Evolutionary conservation across 2,329 filamentous ascomycete species (phyloP).

Genomic region (Parascedosporium putredinis): DNA sequence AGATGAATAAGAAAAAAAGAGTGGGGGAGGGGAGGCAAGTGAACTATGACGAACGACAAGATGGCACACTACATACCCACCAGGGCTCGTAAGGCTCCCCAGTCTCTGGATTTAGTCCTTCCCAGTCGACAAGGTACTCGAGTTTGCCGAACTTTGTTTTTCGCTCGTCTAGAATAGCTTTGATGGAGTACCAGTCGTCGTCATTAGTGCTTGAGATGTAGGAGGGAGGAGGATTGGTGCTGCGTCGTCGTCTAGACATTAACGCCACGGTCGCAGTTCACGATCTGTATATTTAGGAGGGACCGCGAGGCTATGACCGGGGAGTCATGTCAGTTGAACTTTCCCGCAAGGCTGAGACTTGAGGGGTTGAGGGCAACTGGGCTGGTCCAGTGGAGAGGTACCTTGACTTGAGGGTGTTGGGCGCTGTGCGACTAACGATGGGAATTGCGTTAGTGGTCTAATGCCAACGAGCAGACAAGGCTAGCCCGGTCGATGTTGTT

Average conservation of each 20-base stretch:
- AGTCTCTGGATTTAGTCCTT: slow-evolving; percentile 11
- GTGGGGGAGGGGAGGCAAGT: neutral
- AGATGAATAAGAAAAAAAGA: neutral
- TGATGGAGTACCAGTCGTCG: slow-evolving; percentile 23
- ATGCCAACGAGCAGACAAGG: neutral
- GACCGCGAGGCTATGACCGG: slow-evolving; percentile 3
- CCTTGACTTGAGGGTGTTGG: no score
- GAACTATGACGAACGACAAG: no score
- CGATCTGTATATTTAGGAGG: neutral
- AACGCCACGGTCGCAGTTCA: slow-evolving; percentile 11
- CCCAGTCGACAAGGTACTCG: slow-evolving; percentile 30
- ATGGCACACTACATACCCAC: slow-evolving; percentile 14
- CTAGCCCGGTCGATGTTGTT: slow-evolving; percentile 1
- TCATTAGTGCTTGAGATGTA: slow-evolving; percentile 12
- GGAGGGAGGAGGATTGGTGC: slow-evolving; percentile 12
- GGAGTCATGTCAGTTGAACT: neutral
- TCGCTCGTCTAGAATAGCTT: slow-evolving; percentile 25
- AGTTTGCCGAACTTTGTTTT: slow-evolving; percentile 13
- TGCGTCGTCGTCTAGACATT: slow-evolving; percentile 23
- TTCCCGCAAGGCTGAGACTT: neutral
- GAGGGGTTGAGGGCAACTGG: no score
- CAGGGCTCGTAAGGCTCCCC: slow-evolving; percentile 4
- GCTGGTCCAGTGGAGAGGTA: no score
- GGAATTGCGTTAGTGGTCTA: neutral
- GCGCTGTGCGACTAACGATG: no score